Evolutionary conservation across 179 eudicot species (phyloP).

Genomic region (Silene coronaria): DNA sequence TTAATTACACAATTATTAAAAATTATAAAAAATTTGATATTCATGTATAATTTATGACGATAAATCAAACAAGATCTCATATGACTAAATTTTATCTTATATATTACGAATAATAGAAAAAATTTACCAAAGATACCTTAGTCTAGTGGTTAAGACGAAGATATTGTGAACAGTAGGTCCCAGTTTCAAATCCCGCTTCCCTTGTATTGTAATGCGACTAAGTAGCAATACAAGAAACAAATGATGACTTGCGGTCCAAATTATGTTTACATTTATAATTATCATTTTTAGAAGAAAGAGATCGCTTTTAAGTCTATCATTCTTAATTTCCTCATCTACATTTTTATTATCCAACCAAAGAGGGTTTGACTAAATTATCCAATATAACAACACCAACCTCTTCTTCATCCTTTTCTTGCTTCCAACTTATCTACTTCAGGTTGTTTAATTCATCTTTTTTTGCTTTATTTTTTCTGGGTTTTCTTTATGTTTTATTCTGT

Average conservation of each 20-base stretch:
- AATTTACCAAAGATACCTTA: too few relatives aligned
- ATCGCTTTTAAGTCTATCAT: slow-evolving; percentile 19
- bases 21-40: too few relatives aligned
- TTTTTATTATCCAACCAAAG: too few relatives aligned
- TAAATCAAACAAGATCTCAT: too few relatives aligned
- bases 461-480: neutral
- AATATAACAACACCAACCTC: neutral
- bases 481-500: neutral
- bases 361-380: neutral
- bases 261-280: neutral
- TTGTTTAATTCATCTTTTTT: neutral
- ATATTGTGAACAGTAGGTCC: too few relatives aligned
- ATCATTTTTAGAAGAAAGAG: slow-evolving; percentile 10
- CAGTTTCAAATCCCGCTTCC: too few relatives aligned
- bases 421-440: slow-evolving; percentile 3
- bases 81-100: too few relatives aligned
- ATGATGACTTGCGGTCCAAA: slow-evolving; percentile 20
- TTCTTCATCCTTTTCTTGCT: slow-evolving; percentile 20
- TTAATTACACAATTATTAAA: too few relatives aligned
- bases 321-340: slow-evolving; percentile 4
- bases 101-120: too few relatives aligned
- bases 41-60: too few relatives aligned
- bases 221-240: neutral
- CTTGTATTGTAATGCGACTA: too few relatives aligned
- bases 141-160: too few relatives aligned